Evolutionary conservation across 1,284 basidiomycete species (phyloP), one percentile per base, ranked within the genome.

Genomic region (Ceratobasidium sp.): DNA sequence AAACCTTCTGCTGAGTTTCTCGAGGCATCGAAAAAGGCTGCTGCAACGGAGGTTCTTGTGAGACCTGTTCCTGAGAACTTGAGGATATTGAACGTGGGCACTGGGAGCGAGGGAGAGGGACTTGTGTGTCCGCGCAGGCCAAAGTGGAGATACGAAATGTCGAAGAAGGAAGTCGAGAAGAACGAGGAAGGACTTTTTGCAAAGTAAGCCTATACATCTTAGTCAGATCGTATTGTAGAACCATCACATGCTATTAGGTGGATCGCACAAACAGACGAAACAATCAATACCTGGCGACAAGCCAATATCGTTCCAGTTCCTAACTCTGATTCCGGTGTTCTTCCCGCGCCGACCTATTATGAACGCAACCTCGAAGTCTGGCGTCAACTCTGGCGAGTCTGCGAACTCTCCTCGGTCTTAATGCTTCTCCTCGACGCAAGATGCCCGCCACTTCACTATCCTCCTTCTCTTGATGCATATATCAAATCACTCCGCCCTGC

Each of bases 361-460:
- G 96, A 97, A 85, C 90, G 94, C 44, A 97, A 97, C 84, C 83
- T 97, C 33, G 94, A 97, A 84, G 96, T 97, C 6, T 97, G 95
- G 95, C 87, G 96, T 80, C 96, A 97, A 86, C 85, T 97, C 91
- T 97, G 95, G 95, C 90, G 95, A 46, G 95, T 96, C 9, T 91
- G 91, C 5, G 95, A 97, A 84, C 91, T 95, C 44, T 95, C 94
- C 1, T 90, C 95, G 79, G 94, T 97, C 81, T 86, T 97, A 13
- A 90, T 97, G 75, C 89, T 97, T 70, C 89, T 97, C 12, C 89
- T 97, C 39, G 96, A 98, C 85, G 92, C 94, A 7, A 92, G 96
- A 42, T 97, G 95, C 83, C 95, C 96, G 0, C 89, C 87, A 0
- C 84, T 90, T 0, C 89, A 90, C 81, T 88, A 88, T 73, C 89